phyloP scores from a whole-genome alignment of 1,139 yeast genomes.

The Nakaseomyces bracarensis region DNA sequence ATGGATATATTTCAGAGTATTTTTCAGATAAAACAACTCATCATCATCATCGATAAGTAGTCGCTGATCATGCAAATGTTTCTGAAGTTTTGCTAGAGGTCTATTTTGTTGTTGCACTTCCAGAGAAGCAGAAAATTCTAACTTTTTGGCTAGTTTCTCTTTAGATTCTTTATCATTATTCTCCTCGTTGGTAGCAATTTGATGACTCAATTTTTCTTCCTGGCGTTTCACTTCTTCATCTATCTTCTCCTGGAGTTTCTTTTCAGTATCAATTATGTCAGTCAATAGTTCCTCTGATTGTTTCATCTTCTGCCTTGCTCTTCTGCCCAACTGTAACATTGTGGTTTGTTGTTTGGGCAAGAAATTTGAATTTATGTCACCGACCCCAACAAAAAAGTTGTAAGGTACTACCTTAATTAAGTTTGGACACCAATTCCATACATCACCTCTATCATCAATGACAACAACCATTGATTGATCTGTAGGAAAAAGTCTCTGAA shows the following conservation, averaged over 20 bases:
- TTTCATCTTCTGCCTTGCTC: slow-evolving; percentile 41
- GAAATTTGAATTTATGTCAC: slow-evolving; percentile 91
- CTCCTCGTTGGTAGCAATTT: slow-evolving; percentile 17
- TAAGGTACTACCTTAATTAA: slow-evolving; percentile 88
- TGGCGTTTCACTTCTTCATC: slow-evolving; percentile 33
- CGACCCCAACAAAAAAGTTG: slow-evolving; percentile 93
- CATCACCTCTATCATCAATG: slow-evolving; percentile 97
- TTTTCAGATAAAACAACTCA: slow-evolving; percentile 59
- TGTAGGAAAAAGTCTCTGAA: slow-evolving; percentile 85
- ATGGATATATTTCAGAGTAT: slow-evolving; percentile 58
- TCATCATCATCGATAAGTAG: slow-evolving; percentile 72
- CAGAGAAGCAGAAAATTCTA: slow-evolving; percentile 33
- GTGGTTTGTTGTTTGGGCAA: slow-evolving; percentile 70
- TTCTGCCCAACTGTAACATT: slow-evolving; percentile 60
- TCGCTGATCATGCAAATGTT: slow-evolving; percentile 59
- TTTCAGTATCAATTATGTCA: slow-evolving; percentile 30
- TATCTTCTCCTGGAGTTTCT: slow-evolving; percentile 27
- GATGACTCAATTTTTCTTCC: slow-evolving; percentile 25
- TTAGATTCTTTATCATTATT: slow-evolving; percentile 27
- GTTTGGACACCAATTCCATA: slow-evolving; percentile 96
- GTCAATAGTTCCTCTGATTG: slow-evolving; percentile 30
- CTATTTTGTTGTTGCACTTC: slow-evolving; percentile 45
- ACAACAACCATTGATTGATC: slow-evolving; percentile 95
- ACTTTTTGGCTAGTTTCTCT: slow-evolving; percentile 37
- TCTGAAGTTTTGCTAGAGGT: slow-evolving; percentile 77